Evolutionary conservation across 257 asterid species (phyloP).

Genomic region (Asclepias syriaca): DNA sequence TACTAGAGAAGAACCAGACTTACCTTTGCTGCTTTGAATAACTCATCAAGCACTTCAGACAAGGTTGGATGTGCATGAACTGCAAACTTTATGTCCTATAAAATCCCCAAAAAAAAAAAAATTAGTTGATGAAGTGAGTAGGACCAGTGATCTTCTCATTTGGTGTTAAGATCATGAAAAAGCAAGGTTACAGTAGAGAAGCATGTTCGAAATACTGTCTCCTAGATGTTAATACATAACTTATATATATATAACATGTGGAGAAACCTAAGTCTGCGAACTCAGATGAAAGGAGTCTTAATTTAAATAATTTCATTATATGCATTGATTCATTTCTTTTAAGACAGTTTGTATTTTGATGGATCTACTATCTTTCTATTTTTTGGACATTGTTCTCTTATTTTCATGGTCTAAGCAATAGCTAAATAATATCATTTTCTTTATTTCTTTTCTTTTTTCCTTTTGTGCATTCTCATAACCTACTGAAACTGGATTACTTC

Average conservation of each 20-base stretch:
- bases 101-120: conserved; percentile 15
- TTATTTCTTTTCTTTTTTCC: neutral
- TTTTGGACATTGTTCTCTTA: neutral
- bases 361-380: neutral
- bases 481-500: neutral
- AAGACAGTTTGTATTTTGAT: neutral
- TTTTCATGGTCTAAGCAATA: neutral
- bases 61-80: conserved; percentile 96
- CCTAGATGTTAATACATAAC: neutral
- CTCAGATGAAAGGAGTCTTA: neutral
- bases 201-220: neutral
- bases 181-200: conserved; percentile 7
- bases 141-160: neutral
- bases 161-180: conserved; percentile 8
- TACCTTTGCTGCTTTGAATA: conserved; percentile 88
- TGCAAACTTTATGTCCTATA: conserved; percentile 81
- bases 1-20: conserved; percentile 12
- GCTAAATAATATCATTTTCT: neutral
- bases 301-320: neutral
- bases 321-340: neutral
- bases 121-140: conserved; percentile 19
- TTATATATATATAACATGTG: neutral
- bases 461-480: no score
- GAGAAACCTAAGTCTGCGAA: neutral
- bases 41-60: conserved; percentile 91